Percentiles rank a stretch among this genome's conserved stretches.
Conservation (phyloP, 306 rosid genomes). For the Casuarina equisetifolia region DNA sequence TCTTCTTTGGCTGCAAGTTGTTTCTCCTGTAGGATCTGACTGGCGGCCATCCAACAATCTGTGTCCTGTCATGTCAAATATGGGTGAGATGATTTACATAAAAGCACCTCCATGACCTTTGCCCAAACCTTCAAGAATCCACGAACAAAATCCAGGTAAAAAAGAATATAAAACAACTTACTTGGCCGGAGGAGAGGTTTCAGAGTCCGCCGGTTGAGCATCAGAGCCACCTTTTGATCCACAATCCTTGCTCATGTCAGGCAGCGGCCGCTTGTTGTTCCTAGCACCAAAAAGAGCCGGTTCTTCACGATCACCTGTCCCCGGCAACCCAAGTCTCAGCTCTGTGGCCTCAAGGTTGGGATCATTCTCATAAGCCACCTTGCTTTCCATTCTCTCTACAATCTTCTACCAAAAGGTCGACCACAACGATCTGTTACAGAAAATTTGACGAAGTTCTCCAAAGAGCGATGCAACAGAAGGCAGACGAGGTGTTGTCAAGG, state of each 20-base stretch:
- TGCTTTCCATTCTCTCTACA: conserved; percentile 44
- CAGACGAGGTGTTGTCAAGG: not conserved
- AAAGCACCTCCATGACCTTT: too few relatives aligned
- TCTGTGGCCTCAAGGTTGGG: conserved; percentile 85
- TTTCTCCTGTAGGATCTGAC: conserved; percentile 72
- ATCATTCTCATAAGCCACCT: conserved; percentile 46
- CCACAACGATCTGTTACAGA: too few relatives aligned
- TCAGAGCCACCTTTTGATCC: conserved; percentile 32
- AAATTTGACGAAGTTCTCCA: too few relatives aligned
- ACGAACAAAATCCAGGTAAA: not conserved
- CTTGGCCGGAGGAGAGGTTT: conserved; percentile 65
- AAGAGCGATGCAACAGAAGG: too few relatives aligned
- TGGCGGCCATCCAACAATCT: conserved; percentile 97
- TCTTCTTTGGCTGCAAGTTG: conserved; percentile 45
- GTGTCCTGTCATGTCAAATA: conserved; percentile 50
- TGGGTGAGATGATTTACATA: not conserved
- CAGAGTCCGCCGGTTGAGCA: conserved; percentile 21
- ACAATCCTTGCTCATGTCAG: conserved; percentile 36
- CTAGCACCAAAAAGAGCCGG: conserved; percentile 1
- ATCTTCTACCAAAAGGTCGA: not conserved
- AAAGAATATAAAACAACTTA: conserved; percentile 26
- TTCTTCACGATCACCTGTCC: conserved; percentile 45
- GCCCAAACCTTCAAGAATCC: not conserved
- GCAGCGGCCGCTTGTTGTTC: conserved; percentile 60
- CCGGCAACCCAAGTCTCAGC: conserved; percentile 78